Evolutionary conservation across 2,329 filamentous ascomycete species (phyloP).

Genomic region (Fusarium protoensiforme): DNA sequence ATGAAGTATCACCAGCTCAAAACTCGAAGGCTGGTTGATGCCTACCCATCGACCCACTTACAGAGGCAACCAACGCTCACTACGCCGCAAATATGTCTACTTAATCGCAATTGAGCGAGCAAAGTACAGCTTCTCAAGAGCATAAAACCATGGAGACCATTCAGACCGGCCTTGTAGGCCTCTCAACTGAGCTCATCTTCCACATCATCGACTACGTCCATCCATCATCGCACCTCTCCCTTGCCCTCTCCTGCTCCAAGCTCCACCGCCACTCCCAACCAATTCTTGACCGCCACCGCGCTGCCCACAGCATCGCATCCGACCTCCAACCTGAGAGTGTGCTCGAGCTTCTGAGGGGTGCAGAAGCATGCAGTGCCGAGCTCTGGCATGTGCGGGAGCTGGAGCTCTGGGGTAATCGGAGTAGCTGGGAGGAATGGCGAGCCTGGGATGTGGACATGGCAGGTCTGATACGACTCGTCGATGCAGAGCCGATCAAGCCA

Average conservation of each 20-base stretch:
- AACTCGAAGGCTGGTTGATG: not conserved
- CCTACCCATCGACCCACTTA: not conserved
- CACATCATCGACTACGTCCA: not conserved
- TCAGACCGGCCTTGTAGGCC: not conserved
- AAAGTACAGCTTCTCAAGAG: not conserved
- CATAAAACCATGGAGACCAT: not conserved
- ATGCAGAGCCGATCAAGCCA: not conserved
- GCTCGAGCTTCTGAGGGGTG: not conserved
- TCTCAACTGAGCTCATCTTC: slow-evolving; percentile 16
- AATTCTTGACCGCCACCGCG: slow-evolving; percentile 3
- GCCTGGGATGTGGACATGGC: not conserved
- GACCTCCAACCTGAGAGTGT: slow-evolving; percentile 1
- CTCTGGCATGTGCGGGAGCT: slow-evolving; percentile 29
- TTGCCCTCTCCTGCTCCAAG: slow-evolving; percentile 18
- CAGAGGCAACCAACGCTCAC: not conserved
- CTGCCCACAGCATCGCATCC: slow-evolving; percentile 6
- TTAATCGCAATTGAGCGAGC: not conserved
- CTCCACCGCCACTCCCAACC: not conserved
- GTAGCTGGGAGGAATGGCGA: slow-evolving; percentile 22
- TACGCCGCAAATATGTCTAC: not conserved
- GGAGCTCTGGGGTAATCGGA: slow-evolving; percentile 31
- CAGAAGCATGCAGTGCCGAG: not conserved
- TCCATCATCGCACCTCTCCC: not conserved
- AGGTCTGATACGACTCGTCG: not conserved
- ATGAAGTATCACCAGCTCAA: not conserved